These are phyloP conservation scores for Anthracocystis walkeri DNA, from an alignment of 1,284 basidiomycete species.

Conservation along the genomic window DNA sequence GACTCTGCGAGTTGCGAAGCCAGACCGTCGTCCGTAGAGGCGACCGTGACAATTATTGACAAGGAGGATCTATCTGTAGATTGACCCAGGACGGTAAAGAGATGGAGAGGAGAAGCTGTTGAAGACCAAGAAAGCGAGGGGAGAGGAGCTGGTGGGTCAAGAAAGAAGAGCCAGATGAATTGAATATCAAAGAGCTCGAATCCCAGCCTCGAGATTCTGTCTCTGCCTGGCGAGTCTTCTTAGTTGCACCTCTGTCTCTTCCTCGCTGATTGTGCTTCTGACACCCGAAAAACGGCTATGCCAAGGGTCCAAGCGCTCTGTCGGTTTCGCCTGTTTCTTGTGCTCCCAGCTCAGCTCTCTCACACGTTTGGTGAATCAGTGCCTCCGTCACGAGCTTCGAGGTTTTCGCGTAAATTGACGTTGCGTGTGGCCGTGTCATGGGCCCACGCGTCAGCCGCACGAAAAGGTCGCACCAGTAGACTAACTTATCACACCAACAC, in stretches of 20 bases:
- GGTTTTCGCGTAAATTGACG: constrained; percentile 42
- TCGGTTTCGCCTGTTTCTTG: background rate
- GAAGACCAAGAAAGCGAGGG: background rate
- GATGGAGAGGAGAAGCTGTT: background rate
- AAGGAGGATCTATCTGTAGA: background rate
- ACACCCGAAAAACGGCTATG: background rate
- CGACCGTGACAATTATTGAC: background rate
- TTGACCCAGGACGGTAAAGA: background rate
- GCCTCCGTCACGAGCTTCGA: constrained; percentile 9
- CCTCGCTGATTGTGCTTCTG: background rate
- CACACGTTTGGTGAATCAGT: background rate
- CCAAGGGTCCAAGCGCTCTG: constrained; percentile 15
- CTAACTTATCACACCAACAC: background rate
- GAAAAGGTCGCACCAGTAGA: constrained; percentile 17
- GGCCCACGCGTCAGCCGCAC: constrained; percentile 43
- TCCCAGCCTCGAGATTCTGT: background rate
- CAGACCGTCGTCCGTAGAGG: background rate
- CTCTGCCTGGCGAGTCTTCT: too few relatives aligned
- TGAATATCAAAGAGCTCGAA: background rate
- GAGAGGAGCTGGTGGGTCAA: background rate
- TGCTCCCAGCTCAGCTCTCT: background rate
- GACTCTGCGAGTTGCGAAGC: background rate
- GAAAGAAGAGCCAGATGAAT: background rate
- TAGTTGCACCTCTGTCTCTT: background rate
- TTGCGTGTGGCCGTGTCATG: constrained; percentile 12